Evolutionary conservation across 495 filamentous ascomycete genomes (phyloP).

Genomic region (Hyaloscypha bicolor): DNA sequence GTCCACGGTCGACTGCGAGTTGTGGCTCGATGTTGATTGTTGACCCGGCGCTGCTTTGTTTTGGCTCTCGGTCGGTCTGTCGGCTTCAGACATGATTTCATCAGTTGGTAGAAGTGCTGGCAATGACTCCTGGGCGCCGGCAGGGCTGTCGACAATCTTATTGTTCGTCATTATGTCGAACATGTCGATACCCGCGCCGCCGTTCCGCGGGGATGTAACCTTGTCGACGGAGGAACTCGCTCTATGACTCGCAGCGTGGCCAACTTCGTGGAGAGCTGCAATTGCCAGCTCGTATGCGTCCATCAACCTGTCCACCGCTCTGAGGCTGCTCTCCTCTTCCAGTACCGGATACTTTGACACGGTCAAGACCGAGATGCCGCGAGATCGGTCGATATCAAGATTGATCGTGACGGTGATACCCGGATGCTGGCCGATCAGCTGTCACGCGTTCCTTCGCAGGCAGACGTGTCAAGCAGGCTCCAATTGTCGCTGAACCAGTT

Average conservation of each 20-base stretch:
- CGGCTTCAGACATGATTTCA: constrained; percentile 7
- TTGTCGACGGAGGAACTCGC: constrained; percentile 15
- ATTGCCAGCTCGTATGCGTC: constrained; percentile 26
- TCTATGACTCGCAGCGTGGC: constrained; percentile 23
- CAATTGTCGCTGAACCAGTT: background rate
- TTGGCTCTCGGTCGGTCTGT: constrained; percentile 2
- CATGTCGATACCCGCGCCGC: constrained; percentile 23
- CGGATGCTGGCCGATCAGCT: background rate
- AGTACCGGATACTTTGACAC: background rate
- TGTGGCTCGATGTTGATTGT: constrained; percentile 21
- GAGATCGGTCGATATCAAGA: background rate
- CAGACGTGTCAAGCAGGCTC: background rate
- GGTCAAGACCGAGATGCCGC: background rate
- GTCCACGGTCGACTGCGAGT: constrained; percentile 31
- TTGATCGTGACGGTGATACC: background rate
- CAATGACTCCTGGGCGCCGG: constrained; percentile 7
- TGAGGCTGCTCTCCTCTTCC: background rate
- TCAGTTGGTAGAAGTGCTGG: background rate
- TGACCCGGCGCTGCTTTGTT: constrained; percentile 7
- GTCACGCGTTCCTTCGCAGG: background rate
- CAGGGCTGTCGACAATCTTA: constrained; percentile 14
- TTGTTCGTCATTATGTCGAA: constrained; percentile 21
- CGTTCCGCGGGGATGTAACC: constrained; percentile 9
- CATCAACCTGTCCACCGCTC: constrained; percentile 11
- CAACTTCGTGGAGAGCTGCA: constrained; percentile 27